A percentile compares a stretch with the other conserved stretches of the same genome.
Evolutionary conservation across 345 rosid species (phyloP).

Genomic region (Dipteronia dyeriana): DNA sequence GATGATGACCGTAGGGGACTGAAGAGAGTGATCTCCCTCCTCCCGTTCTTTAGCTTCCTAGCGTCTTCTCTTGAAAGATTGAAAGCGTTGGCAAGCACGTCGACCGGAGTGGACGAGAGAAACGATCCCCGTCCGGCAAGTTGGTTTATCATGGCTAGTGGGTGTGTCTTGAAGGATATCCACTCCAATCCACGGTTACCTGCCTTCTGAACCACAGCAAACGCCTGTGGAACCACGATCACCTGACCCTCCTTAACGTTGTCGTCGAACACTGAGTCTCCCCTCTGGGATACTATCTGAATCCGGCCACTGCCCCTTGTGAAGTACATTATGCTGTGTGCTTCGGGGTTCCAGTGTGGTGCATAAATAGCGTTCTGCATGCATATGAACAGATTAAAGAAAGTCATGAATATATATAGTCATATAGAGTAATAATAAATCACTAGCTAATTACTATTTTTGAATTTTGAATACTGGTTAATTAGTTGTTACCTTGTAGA

Average conservation of each 20-base stretch:
- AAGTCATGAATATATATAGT: too few relatives aligned
- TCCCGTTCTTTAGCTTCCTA: slow-evolving; percentile 32
- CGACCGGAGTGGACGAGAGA: slow-evolving; percentile 33
- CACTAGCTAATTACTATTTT: too few relatives aligned
- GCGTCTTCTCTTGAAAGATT: slow-evolving; percentile 37
- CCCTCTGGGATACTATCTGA: slow-evolving; percentile 36
- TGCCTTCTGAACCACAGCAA: slow-evolving; percentile 35
- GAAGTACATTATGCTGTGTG: slow-evolving; percentile 40
- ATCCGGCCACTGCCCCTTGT: slow-evolving; percentile 35
- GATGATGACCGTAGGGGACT: neutral
- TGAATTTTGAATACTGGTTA: too few relatives aligned
- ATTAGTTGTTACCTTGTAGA: slow-evolving; percentile 29
- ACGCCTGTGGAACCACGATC: slow-evolving; percentile 38
- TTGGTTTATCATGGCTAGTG: slow-evolving; percentile 20
- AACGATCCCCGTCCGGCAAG: slow-evolving; percentile 37
- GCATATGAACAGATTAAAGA: too few relatives aligned
- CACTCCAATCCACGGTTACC: slow-evolving; percentile 34
- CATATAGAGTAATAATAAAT: too few relatives aligned
- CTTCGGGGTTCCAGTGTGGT: slow-evolving; percentile 43
- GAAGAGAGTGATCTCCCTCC: slow-evolving; percentile 25
- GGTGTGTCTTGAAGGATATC: slow-evolving; percentile 43
- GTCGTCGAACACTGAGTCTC: slow-evolving; percentile 29
- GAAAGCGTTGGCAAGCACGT: slow-evolving; percentile 36
- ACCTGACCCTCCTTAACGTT: slow-evolving; percentile 39
- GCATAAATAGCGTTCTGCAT: slow-evolving; percentile 39